Percentiles rank a stretch among this genome's conserved stretches.
Conservation (phyloP, 441 rosid genomes). For the Gossypium laxum region DNA sequence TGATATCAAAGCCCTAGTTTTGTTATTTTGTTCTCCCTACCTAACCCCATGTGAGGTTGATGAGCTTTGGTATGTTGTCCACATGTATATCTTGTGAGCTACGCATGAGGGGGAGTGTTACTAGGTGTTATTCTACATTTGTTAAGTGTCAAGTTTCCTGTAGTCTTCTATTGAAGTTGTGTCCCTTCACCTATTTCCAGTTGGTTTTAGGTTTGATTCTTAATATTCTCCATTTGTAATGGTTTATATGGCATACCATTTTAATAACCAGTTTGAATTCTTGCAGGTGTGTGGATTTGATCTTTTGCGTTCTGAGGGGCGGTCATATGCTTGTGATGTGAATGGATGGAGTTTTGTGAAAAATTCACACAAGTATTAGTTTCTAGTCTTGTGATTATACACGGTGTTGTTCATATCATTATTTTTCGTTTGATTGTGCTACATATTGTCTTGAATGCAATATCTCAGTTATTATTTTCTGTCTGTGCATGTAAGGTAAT, state of each 20-base stretch:
- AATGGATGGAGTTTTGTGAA: constrained; percentile 99
- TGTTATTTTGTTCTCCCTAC: background rate
- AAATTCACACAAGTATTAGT: constrained; percentile 81
- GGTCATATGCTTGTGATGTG: constrained; percentile 97
- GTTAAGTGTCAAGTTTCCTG: background rate
- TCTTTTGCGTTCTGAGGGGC: constrained; percentile 90
- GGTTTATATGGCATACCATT: background rate
- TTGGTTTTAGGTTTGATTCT: background rate
- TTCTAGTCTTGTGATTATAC: background rate
- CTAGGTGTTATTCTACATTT: background rate
- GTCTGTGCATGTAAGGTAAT: background rate
- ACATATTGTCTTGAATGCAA: background rate
- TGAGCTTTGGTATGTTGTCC: background rate
- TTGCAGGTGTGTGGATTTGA: constrained; percentile 98
- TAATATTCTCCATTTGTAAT: background rate
- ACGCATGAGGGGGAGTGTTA: background rate
- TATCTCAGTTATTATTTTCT: background rate
- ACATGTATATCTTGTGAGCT: background rate
- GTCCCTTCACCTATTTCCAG: background rate
- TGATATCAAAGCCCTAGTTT: background rate
- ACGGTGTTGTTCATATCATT: background rate
- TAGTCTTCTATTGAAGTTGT: background rate
- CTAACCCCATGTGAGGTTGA: background rate
- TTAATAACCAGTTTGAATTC: constrained; percentile 5
- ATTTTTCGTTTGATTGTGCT: background rate